Evolutionary conservation across 2,329 filamentous ascomycete genomes (phyloP), one percentile per base, ranked within the genome.

Genomic region (Phyllosticta citrichinensis): DNA sequence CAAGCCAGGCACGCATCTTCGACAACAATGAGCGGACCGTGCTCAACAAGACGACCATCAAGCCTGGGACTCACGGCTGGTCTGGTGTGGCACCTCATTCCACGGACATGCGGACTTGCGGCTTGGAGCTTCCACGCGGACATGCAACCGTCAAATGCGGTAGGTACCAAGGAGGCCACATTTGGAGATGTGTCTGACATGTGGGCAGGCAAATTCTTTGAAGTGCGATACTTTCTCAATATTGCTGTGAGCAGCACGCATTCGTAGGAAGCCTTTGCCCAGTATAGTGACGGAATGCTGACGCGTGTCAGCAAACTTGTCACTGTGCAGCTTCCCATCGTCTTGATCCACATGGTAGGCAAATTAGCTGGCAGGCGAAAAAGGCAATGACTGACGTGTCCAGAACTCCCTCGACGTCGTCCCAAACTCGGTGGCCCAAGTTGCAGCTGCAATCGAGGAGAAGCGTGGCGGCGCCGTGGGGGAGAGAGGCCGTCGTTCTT

Each of bases 201-300:
- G 5, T 33, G 22, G 22, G 14, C 12, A 74, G 77, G 80, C 20
- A 80, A 81, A 67, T 82, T 78, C 66, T 82, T 83, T 61, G 81
- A 82, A 69, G 79, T 83, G 17, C 75, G 80, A 20, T 82, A 80
- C 65, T 82, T 83, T 61, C 70, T 83, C 22, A 82, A 81, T 61
- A 71, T 82, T 19, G 72, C 77, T 20, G 73, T 78, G n/a, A 71
- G 73, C 53, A 73, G 75, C 24, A 70, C 75, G 14, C 76, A 77
- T 64, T 76, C 74, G 74, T 76, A 47, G 61, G 71, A 40, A 12
- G 33, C 33, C 33, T 40, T 40, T 9, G n/a, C 11, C 20, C 33
- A 9, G 8, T 20, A 33, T 33, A 2, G 27, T 56, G 24, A 40
- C 30, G 11, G 24, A 57, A 56, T 24, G 55, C 68, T 73, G 56